Percentiles rank a stretch among this genome's conserved stretches.
Evolutionary conservation across 495 filamentous ascomycete genomes (phyloP).

Genomic region (Talaromyces liani): DNA sequence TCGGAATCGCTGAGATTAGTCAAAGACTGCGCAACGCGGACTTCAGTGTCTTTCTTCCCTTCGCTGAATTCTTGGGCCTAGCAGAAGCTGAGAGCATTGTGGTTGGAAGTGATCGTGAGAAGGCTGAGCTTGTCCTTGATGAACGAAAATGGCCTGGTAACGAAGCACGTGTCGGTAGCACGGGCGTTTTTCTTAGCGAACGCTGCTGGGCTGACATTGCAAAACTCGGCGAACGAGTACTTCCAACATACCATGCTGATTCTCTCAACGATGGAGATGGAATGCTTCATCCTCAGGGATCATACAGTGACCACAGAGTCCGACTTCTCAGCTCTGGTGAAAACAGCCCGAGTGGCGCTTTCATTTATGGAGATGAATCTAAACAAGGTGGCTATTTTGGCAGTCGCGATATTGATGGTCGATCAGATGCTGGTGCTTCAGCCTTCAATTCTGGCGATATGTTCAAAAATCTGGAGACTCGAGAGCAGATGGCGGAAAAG

Average conservation of each 20-base stretch:
- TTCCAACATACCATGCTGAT: slow-evolving; percentile 43
- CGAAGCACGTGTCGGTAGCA: slow-evolving; percentile 84
- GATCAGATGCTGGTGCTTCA: slow-evolving; percentile 84
- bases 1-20: slow-evolving; percentile 95
- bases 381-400: slow-evolving; percentile 74
- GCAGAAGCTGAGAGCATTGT: slow-evolving; percentile 75
- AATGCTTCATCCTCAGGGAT: slow-evolving; percentile 29
- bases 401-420: slow-evolving; percentile 70
- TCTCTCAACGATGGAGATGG: slow-evolving; percentile 43
- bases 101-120: slow-evolving; percentile 88
- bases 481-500: slow-evolving; percentile 91
- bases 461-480: slow-evolving; percentile 94
- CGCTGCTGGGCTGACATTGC: slow-evolving; percentile 87
- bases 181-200: slow-evolving; percentile 93
- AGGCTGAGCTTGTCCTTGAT: slow-evolving; percentile 80
- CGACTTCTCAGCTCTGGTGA: slow-evolving; percentile 53
- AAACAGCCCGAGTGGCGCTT: slow-evolving; percentile 52
- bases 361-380: slow-evolving; percentile 62
- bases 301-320: slow-evolving; percentile 63
- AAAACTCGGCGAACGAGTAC: slow-evolving; percentile 60
- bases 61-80: slow-evolving; percentile 88
- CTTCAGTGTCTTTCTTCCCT: slow-evolving; percentile 92
- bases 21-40: slow-evolving; percentile 86
- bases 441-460: slow-evolving; percentile 89
- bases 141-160: slow-evolving; percentile 86